Percentiles rank a stretch among this genome's conserved stretches.
Conservation (phyloP, 768 basidiomycete species). For the Calocera cornea region DNA sequence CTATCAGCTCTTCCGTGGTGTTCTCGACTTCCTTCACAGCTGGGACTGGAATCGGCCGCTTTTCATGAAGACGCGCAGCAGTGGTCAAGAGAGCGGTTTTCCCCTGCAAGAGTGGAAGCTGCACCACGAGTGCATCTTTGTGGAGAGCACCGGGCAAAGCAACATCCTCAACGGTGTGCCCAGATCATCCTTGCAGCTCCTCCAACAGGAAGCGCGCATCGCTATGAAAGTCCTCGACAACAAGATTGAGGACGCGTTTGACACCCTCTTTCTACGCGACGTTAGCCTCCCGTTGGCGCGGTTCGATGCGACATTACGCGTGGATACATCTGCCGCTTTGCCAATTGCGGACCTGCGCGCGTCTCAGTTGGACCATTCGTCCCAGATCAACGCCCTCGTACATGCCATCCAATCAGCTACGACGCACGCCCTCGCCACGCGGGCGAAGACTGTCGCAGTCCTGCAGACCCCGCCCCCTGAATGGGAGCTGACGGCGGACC, state of each 20-base stretch:
- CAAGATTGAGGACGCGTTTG: conserved; percentile 45
- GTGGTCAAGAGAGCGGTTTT: background rate
- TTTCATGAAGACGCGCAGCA: conserved; percentile 34
- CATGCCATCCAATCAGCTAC: conserved; percentile 21
- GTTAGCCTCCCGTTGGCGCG: conserved; percentile 46
- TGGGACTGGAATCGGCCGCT: conserved; percentile 24
- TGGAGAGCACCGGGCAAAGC: conserved; percentile 61
- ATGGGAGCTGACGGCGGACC: conserved; percentile 12
- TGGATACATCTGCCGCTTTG: conserved; percentile 16
- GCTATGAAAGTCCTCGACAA: conserved; percentile 53
- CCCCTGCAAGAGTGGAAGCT: background rate
- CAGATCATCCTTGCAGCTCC: conserved; percentile 61
- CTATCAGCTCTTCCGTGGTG: conserved; percentile 79
- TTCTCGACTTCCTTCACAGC: conserved; percentile 71
- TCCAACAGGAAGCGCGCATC: conserved; percentile 57
- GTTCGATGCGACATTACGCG: conserved; percentile 62
- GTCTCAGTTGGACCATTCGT: conserved; percentile 11
- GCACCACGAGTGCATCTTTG: conserved; percentile 40
- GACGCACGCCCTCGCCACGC: conserved; percentile 57
- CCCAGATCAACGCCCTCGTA: conserved; percentile 14
- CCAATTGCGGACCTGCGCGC: background rate
- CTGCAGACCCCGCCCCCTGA: conserved; percentile 22
- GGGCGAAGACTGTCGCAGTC: conserved; percentile 50
- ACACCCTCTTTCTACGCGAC: conserved; percentile 58
- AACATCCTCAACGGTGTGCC: conserved; percentile 72